Percentiles rank a stretch among this genome's conserved stretches.
phyloP scores from a whole-genome alignment of 331 rosid genomes.

The Saraca asoca region DNA sequence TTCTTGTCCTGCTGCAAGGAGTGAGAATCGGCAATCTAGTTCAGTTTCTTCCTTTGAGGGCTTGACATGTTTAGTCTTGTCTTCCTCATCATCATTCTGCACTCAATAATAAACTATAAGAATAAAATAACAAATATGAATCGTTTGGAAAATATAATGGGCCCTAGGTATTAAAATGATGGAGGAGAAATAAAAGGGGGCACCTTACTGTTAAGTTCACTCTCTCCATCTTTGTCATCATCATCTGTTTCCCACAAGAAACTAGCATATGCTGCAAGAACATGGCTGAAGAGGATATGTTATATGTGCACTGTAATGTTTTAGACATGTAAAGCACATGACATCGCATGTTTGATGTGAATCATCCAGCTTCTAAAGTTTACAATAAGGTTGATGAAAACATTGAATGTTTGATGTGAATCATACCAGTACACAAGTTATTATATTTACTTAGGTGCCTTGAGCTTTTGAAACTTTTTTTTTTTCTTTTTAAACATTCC shows the following conservation, averaged over 20 bases:
- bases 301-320: slow-evolving; percentile 29
- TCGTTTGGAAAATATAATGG: slow-evolving; percentile 6
- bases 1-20: slow-evolving; percentile 28
- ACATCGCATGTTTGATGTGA: slow-evolving; percentile 18
- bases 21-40: slow-evolving; percentile 14
- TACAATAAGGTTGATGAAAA: slow-evolving; percentile 4
- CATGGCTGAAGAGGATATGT: slow-evolving; percentile 53
- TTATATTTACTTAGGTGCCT: neutral
- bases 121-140: slow-evolving; percentile 6
- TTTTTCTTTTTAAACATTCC: neutral
- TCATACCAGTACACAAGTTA: slow-evolving; percentile 14
- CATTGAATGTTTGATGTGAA: too few relatives aligned
- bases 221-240: slow-evolving; percentile 40
- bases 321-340: slow-evolving; percentile 7
- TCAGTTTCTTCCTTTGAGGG: slow-evolving; percentile 35
- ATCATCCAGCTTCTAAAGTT: slow-evolving; percentile 12
- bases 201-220: slow-evolving; percentile 48
- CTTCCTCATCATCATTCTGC: slow-evolving; percentile 49
- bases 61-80: slow-evolving; percentile 23
- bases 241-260: slow-evolving; percentile 81
- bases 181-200: neutral
- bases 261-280: slow-evolving; percentile 80
- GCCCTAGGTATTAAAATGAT: neutral
- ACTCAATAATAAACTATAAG: slow-evolving; percentile 32
- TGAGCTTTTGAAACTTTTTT: neutral